Evolutionary conservation across 768 basidiomycete genomes (phyloP), one percentile per base, ranked within the genome.

Genomic region (Naematelia encephala): DNA sequence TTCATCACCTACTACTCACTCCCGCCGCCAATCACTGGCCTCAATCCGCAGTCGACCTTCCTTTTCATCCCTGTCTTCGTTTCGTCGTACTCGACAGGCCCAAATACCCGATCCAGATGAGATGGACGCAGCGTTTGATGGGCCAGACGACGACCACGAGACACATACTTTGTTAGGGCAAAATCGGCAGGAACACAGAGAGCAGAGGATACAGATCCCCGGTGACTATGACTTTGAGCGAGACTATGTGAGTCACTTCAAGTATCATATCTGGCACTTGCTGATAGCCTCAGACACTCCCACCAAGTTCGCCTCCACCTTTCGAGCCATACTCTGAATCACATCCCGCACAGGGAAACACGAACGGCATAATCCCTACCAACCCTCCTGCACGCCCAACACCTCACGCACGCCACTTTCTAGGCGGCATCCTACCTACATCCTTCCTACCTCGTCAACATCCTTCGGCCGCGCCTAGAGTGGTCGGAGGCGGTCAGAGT

Each of bases 81-180:
- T 67, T 55, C 60, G 66, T 5, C 29, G 59, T 16, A 30, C 29
- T 8, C 59, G 47, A 11, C n/a, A 53, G 10, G 44, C 50, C 4
- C 50, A 25, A 4, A 45, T 70, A n/a, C 70, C 73, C 25, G 72
- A 75, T 63, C 64, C 75, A 2, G 59, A 66, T 46, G 89, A 90
- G 76, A 83, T 91, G 71, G 84, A 88, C 67, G 89, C 86, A 27
- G 86, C 89, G 0, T 91, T 91, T 64, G 87, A 88, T 65, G 83
- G 84, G 3, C 89, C 89, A 56, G 81, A 85, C 65, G 83, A 84
- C 43, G 81, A 68, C 34, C 67, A 72, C 13, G 73, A 70, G 22
- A 57, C 48, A 39, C 34, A 39, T 39, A 16, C 8, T 39, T 16
- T 39, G 8, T 16, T 39, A 16, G 34, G 34, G 16, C 34, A 16